Evolutionary conservation across 768 basidiomycete species (phyloP).

Genomic region (Cystofilobasidium capitatum): DNA sequence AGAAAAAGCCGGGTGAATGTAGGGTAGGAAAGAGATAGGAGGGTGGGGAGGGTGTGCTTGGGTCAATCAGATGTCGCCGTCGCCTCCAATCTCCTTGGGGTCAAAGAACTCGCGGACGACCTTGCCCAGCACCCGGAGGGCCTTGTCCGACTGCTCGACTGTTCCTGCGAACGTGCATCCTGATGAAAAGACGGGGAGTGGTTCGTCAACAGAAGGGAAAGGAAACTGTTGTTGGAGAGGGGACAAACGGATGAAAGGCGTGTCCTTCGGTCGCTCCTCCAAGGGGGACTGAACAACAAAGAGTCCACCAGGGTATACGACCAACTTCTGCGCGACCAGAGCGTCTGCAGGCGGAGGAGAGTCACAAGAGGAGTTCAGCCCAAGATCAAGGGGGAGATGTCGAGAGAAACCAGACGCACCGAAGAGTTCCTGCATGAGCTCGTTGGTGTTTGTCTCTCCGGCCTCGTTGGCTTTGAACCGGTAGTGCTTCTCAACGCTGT

Average conservation of each 20-base stretch:
- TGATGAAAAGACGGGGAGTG: not conserved
- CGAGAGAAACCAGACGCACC: conserved; percentile 10
- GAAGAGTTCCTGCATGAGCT: conserved; percentile 48
- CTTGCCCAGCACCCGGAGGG: not conserved
- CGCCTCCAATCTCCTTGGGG: not conserved
- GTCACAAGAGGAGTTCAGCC: too few relatives aligned
- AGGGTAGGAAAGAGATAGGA: too few relatives aligned
- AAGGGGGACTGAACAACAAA: not conserved
- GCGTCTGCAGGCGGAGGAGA: not conserved
- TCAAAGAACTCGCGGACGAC: conserved; percentile 2
- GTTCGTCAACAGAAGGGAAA: too few relatives aligned
- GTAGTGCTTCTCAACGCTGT: conserved; percentile 15
- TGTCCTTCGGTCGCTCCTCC: not conserved
- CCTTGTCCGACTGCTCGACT: not conserved
- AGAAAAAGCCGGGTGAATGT: too few relatives aligned
- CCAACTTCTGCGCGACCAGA: not conserved
- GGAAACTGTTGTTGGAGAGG: not conserved
- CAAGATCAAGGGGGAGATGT: too few relatives aligned
- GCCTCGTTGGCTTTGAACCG: conserved; percentile 15
- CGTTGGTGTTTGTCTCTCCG: conserved; percentile 20
- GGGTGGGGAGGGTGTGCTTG: too few relatives aligned
- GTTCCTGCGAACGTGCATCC: not conserved
- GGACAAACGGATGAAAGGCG: not conserved
- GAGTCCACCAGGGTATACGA: not conserved
- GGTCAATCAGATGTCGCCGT: not conserved